A percentile compares a stretch with the other conserved stretches of the same genome.
These are phyloP conservation scores for Sarocladium kiliense DNA, from an alignment of 2,329 filamentous ascomycete genomes.

Conservation along the genomic window DNA sequence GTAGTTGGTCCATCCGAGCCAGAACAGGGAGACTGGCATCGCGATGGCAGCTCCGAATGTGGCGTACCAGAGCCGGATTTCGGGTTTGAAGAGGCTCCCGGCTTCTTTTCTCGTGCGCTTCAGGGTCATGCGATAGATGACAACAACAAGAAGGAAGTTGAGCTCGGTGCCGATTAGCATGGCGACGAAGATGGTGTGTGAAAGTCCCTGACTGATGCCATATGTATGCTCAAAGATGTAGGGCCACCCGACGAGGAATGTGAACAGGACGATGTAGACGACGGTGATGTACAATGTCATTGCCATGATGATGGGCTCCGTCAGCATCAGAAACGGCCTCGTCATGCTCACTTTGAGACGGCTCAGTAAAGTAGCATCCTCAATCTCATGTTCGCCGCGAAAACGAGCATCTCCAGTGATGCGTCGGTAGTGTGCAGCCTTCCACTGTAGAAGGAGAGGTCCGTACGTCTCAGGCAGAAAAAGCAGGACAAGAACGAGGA, in stretches of 20 bases:
- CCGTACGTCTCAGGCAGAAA: conserved; percentile 64
- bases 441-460: conserved; percentile 50
- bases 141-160: conserved; percentile 24
- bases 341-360: conserved; percentile 38
- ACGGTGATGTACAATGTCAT: conserved; percentile 46
- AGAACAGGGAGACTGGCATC: conserved; percentile 42
- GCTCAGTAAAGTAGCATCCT: conserved; percentile 46
- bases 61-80: conserved; percentile 36
- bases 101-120: conserved; percentile 17
- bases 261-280: conserved; percentile 49
- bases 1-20: conserved; percentile 44
- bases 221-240: conserved; percentile 42
- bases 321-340: conserved; percentile 33
- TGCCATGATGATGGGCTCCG: conserved; percentile 33
- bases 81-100: conserved; percentile 23
- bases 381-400: conserved; percentile 58
- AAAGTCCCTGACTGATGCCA: conserved; percentile 33
- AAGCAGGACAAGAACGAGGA: conserved; percentile 50
- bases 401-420: conserved; percentile 59
- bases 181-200: conserved; percentile 37
- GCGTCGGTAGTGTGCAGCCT: conserved; percentile 52
- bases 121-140: conserved; percentile 26
- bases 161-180: conserved; percentile 36
- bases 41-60: conserved; percentile 34
- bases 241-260: conserved; percentile 46